phyloP scores from a whole-genome alignment of 345 rosid species.

The Salix udensis region DNA sequence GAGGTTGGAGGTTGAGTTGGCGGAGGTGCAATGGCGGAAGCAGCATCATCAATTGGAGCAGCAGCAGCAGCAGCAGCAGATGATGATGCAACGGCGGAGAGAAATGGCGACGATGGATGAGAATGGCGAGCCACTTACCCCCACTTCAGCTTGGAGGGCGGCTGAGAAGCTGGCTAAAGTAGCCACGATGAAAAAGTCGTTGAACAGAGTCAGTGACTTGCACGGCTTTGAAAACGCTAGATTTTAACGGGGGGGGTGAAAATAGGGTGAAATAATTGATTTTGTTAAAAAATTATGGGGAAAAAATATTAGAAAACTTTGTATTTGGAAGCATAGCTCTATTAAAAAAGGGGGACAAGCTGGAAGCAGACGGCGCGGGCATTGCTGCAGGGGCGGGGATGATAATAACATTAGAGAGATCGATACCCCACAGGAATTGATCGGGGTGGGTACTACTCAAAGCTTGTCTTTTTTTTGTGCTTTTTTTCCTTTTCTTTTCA shows the following conservation, averaged over 20 bases:
- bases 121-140: conserved; percentile 41
- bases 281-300: background rate
- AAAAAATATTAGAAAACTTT: background rate
- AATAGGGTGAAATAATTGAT: background rate
- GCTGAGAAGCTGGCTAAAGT: conserved; percentile 38
- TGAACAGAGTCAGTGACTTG: conserved; percentile 31
- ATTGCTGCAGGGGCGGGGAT: conserved; percentile 10
- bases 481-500: background rate
- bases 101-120: conserved; percentile 48
- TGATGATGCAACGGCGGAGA: conserved; percentile 31
- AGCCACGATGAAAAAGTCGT: conserved; percentile 28
- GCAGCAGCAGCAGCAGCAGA: conserved; percentile 16
- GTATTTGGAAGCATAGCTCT: no score
- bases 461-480: background rate
- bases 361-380: conserved; percentile 35
- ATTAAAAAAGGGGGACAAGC: background rate
- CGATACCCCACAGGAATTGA: conserved; percentile 7
- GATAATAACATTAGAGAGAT: conserved; percentile 1
- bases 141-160: conserved; percentile 34
- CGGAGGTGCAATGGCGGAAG: conserved; percentile 25
- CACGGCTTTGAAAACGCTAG: conserved; percentile 37
- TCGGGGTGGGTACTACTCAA: background rate
- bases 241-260: conserved; percentile 8
- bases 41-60: conserved; percentile 20
- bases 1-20: conserved; percentile 25